Evolutionary conservation across 164 flowering plant genomes (phyloP).

Genomic region (Taxillus chinensis): DNA sequence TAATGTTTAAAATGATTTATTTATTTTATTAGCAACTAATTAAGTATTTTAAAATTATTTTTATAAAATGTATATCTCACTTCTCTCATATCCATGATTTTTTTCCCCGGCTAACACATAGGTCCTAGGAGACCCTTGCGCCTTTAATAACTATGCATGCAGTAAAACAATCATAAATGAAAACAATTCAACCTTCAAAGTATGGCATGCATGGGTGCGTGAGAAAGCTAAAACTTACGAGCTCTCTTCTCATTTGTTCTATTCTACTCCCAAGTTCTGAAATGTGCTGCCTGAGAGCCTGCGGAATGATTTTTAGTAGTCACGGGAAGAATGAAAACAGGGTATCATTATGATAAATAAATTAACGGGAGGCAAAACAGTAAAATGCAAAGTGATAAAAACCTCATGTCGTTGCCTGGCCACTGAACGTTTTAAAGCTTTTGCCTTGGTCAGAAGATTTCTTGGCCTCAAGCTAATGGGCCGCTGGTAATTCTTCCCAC

Average conservation of each 20-base stretch:
- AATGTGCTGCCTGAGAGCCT: constrained; percentile 96
- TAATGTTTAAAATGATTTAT: too few species aligned
- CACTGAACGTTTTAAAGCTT: constrained; percentile 85
- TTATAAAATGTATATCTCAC: too few species aligned
- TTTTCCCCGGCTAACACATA: too few species aligned
- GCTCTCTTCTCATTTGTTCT: constrained; percentile 52
- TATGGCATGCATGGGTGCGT: neutral
- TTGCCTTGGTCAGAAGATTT: constrained; percentile 89
- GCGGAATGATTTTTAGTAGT: constrained; percentile 15
- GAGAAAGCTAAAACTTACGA: constrained; percentile 38
- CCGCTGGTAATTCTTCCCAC: constrained; percentile 88
- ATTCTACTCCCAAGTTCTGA: constrained; percentile 69
- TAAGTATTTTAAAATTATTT: too few species aligned
- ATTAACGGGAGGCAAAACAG: neutral
- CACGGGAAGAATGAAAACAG: neutral
- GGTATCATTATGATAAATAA: neutral
- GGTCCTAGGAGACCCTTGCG: too few species aligned
- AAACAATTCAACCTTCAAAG: neutral
- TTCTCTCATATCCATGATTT: too few species aligned
- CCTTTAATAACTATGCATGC: neutral
- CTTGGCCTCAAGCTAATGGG: constrained; percentile 83
- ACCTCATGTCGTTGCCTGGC: constrained; percentile 99
- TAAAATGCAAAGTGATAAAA: constrained; percentile 9
- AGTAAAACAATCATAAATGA: neutral
- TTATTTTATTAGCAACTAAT: too few species aligned